Conservation (phyloP, 2,329 filamentous ascomycete genomes). For the Aspergillus japonicus region DNA sequence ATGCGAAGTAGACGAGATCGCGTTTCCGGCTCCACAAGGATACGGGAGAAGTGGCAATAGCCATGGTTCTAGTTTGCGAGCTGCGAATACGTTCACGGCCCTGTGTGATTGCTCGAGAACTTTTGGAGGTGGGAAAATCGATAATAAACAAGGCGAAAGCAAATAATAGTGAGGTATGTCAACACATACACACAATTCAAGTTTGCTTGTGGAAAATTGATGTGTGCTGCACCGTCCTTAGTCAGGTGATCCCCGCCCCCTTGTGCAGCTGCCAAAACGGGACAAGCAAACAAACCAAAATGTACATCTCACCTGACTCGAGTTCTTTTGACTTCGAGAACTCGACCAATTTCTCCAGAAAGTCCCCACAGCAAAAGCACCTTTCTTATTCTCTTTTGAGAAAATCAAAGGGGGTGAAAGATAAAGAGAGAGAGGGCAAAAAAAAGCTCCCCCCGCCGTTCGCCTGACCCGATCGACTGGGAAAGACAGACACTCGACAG, state of each 20-base stretch:
- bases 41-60: constrained; percentile 7
- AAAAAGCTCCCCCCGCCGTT: constrained; percentile 11
- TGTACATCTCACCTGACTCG: background rate
- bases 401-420: background rate
- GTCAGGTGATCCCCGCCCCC: background rate
- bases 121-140: too few species aligned
- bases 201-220: background rate
- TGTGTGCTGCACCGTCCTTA: background rate
- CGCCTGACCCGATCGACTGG: constrained; percentile 16
- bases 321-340: background rate
- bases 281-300: background rate
- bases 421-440: background rate
- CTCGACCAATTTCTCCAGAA: background rate
- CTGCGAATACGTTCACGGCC: background rate
- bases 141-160: background rate
- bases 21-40: constrained; percentile 36
- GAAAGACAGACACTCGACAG: constrained; percentile 3
- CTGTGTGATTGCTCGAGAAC: background rate
- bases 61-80: constrained; percentile 1
- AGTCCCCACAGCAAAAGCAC: background rate
- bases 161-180: background rate
- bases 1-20: constrained; percentile 50
- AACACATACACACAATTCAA: background rate
- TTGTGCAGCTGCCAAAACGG: background rate
- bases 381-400: background rate